phyloP scores from a whole-genome alignment of 371 early-diverging fungal genomes.

The Dichotomocladium elegans region DNA sequence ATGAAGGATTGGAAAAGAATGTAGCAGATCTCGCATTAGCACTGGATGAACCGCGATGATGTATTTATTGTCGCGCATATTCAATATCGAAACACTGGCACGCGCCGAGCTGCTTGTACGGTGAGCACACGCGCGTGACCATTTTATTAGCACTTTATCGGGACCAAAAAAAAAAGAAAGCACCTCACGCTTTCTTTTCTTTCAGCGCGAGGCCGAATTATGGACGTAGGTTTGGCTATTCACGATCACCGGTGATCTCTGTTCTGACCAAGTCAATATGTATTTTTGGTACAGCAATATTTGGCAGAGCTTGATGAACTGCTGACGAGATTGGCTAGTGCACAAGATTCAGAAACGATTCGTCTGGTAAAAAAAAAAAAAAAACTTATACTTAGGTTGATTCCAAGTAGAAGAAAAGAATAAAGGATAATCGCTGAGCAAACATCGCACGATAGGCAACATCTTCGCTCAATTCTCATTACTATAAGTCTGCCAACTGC shows the following conservation, averaged over 20 bases:
- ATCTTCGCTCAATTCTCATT: constrained; percentile 62
- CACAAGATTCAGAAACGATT: constrained; percentile 48
- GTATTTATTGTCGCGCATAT: too few species aligned
- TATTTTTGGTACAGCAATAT: not conserved
- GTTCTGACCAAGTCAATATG: not conserved
- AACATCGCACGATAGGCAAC: constrained; percentile 51
- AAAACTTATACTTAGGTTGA: not conserved
- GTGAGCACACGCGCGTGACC: too few species aligned
- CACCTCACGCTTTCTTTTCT: too few species aligned
- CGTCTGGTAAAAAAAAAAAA: constrained; percentile 28
- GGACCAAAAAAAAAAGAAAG: too few species aligned
- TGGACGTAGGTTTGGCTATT: too few species aligned
- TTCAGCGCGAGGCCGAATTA: too few species aligned
- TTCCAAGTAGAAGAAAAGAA: not conserved
- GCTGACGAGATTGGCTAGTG: constrained; percentile 42
- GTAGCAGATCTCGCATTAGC: too few species aligned
- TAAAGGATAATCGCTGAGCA: not conserved
- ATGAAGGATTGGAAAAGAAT: too few species aligned
- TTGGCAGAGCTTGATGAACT: constrained; percentile 23
- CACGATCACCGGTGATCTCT: not conserved
- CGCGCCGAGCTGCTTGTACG: too few species aligned
- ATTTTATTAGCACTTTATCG: too few species aligned
- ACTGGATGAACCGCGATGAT: too few species aligned
- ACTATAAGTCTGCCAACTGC: constrained; percentile 57
- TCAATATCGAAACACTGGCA: too few species aligned